Conservation (phyloP, 768 basidiomycete species). For the Baorangia bicolor region DNA sequence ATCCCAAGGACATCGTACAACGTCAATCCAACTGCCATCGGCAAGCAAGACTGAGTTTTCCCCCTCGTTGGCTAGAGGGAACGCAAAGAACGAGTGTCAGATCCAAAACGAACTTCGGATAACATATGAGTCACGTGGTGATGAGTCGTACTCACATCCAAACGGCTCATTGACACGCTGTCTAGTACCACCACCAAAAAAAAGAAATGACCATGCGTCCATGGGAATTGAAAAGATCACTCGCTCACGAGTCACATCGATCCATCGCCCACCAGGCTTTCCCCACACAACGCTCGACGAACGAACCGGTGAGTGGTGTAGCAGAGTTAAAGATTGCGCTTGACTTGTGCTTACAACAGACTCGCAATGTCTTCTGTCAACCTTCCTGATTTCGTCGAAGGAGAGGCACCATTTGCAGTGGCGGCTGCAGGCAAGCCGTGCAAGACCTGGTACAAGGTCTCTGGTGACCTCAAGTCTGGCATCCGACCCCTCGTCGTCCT, state of each 20-base stretch:
- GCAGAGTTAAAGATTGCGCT: neutral
- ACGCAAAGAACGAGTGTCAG: too few species aligned
- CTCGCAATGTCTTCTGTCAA: constrained; percentile 27
- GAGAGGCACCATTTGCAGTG: constrained; percentile 27
- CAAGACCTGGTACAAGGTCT: constrained; percentile 53
- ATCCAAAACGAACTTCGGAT: too few species aligned
- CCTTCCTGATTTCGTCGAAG: constrained; percentile 30
- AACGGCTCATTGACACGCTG: too few species aligned
- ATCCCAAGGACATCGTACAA: constrained; percentile 48
- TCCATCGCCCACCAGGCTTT: neutral
- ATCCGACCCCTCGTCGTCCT: constrained; percentile 46
- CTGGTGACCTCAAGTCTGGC: constrained; percentile 41
- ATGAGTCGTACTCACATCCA: too few species aligned
- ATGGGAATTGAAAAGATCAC: neutral
- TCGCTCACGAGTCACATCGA: neutral
- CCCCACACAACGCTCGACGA: neutral
- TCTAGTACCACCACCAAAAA: neutral
- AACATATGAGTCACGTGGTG: too few species aligned
- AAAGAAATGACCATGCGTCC: neutral
- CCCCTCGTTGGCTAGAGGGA: neutral
- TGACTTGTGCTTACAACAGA: constrained; percentile 1
- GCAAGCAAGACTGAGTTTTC: neutral
- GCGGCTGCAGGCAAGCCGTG: constrained; percentile 31
- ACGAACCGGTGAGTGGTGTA: neutral
- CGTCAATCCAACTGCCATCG: constrained; percentile 35